Base-by-base conservation (phyloP, 148 eudicot genomes). In the Amaranthus hypochondriacus region DNA sequence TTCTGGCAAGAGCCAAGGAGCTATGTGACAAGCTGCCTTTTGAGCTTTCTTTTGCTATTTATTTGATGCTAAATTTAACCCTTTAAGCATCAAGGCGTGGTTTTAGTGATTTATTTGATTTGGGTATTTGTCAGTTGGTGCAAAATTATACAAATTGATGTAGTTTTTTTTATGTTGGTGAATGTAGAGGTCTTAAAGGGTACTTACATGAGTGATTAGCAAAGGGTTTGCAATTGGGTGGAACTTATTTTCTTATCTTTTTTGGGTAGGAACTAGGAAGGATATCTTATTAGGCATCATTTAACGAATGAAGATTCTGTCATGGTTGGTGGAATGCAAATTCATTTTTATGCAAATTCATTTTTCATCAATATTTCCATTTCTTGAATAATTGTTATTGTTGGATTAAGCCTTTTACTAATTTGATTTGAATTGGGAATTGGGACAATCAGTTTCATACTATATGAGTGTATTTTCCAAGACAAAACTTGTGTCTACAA, bases 261-360 rank as follows among this genome's bases (percentile, higher is more conserved):
- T 95, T 97, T 63, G 92, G 96, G 68, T 95, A 95, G 66, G 96
- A 97, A 5, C 96, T 95, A 95, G 76, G 99, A 97, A 12, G 99
- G 99, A 2, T 90, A 87, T 80, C 87, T 92, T 77, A 97, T 95
- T 48, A 85, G 99, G 79, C 97, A 95, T 81, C 89, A 90, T 56
- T 89, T 85, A 57, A 95, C 97, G 39, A 95, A 95, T 75, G 99
- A 97, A 54, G 99, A 97, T 47, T 28, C 39, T 46, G 99, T 95
- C 69, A 92, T 92, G 97, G 88, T 95, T 50, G 99, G 99, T 78
- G 97, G 99, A 79, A 66, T 95, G 99, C 92, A 83, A 90, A 97
- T 88, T 28, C 39, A 28, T 28, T 4, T 54, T 46, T 56, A 66
- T 95, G 99, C 92, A 83, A 90, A 97, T 88, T 28, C 39, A 28